Evolutionary conservation across 2,329 filamentous ascomycete species (phyloP), one percentile per base, ranked within the genome.

Genomic region (Xylariomycetidae sp.): DNA sequence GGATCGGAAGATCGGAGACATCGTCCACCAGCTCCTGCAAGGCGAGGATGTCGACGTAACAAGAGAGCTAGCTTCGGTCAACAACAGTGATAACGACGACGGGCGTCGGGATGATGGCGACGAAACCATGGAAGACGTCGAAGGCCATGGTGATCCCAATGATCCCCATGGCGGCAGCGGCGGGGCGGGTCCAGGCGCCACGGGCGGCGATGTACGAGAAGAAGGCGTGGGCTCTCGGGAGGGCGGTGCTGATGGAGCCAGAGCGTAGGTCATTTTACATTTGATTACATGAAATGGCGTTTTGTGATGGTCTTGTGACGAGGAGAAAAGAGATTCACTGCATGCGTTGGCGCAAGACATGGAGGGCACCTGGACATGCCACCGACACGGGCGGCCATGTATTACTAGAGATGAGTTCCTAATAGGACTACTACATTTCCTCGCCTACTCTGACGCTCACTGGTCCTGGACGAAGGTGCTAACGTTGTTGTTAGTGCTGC

Each of bases 161-260:
- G 64, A 77, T 49, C 72, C 77, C 51, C 70, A 70, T 47, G 66
- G 70, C 38, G 73, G 75, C 45, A 82, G 80, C 48, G 88, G 88
- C 40, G 89, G 89, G 45, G 89, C 89, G 40, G 89, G 88, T 20
- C 68, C 85, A 36, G 88, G 76, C 62, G 89, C 89, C 33, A 95
- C 89, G 3, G 90, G 90, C 36, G 90, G 89, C 44, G 90, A 98
- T 58, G 69, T 95, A 49, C 79, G 89, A 62, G 82, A 94, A 61
- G 92, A 97, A 62, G 92, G 92, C 38, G 80, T 88, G 61, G 81
- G 79, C 49, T 80, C 90, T 45, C 77, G 94, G 67, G 88, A 95
- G 64, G 92, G 90, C 40, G 92, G 94, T 58, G 88, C 88, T 50
- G 92, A 97, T 66, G 92, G 94, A 56, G 94, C 87, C 67, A 81